phyloP scores from a whole-genome alignment of 139 green algal species.

The Micractinium sp. region DNA sequence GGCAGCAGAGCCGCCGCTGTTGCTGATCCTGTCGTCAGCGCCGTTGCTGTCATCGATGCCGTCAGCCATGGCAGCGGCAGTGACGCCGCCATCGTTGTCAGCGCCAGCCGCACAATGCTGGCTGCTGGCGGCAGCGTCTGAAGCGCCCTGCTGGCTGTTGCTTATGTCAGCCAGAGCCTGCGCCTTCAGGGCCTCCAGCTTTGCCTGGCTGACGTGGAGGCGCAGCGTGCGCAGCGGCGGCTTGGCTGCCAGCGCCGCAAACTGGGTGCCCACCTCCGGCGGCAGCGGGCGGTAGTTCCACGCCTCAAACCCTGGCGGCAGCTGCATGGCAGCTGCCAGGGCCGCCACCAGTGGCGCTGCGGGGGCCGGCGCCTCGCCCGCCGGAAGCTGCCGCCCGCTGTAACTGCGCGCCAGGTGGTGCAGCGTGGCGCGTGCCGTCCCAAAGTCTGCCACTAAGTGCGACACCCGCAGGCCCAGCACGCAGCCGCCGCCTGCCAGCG shows the following conservation, averaged over 20 bases:
- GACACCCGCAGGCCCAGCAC: background rate
- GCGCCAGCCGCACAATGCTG: background rate
- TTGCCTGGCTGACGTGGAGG: background rate
- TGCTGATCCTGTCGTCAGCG: background rate
- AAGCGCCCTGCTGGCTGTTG: too few species aligned
- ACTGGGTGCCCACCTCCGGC: background rate
- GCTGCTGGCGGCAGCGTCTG: too few species aligned
- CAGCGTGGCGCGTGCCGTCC: background rate
- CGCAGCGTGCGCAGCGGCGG: background rate
- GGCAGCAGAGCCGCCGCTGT: background rate
- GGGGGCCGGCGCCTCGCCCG: background rate
- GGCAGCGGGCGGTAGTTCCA: background rate
- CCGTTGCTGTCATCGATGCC: background rate
- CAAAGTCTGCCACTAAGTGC: background rate
- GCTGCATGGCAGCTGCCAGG: background rate
- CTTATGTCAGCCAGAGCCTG: background rate
- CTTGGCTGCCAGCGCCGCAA: background rate
- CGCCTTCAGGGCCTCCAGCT: background rate
- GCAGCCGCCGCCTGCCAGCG: background rate
- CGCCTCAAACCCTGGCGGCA: background rate
- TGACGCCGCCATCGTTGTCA: background rate
- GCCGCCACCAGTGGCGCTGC: background rate
- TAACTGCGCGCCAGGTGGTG: background rate
- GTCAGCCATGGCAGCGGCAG: background rate
- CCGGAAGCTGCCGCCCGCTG: background rate